Conservation (phyloP, 1,284 basidiomycete species). For the Coniferiporia sulphurascens region DNA sequence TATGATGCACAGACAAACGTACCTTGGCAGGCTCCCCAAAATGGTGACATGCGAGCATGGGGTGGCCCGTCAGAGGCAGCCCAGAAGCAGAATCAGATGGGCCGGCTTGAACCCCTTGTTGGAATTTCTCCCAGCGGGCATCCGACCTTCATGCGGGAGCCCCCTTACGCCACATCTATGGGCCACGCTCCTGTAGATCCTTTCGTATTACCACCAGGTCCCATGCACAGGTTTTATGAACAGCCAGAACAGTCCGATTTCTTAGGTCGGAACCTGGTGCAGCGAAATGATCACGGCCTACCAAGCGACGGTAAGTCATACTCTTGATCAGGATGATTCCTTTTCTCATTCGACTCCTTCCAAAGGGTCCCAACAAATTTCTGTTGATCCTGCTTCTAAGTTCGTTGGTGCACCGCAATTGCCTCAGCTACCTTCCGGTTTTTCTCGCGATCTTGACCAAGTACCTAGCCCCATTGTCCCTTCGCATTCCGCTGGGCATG, state of each 20-base stretch:
- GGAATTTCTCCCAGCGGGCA: neutral
- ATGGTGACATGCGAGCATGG: slow-evolving; percentile 9
- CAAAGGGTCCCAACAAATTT: slow-evolving; percentile 5
- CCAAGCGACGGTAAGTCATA: neutral
- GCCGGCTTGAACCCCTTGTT: neutral
- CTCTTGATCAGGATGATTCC: neutral
- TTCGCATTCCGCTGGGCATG: neutral
- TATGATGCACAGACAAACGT: slow-evolving; percentile 4
- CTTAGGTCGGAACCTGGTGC: neutral
- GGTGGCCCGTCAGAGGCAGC: neutral
- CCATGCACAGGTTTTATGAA: slow-evolving; percentile 7
- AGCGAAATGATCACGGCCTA: neutral
- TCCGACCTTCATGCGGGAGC: slow-evolving; percentile 8
- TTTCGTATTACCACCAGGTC: neutral
- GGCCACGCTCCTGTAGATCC: slow-evolving; percentile 3
- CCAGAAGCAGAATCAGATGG: neutral
- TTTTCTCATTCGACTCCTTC: neutral
- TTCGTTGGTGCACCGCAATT: slow-evolving; percentile 5
- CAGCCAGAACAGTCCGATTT: slow-evolving; percentile 1
- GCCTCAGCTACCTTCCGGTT: slow-evolving; percentile 1
- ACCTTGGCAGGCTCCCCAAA: slow-evolving; percentile 13
- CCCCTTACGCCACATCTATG: slow-evolving; percentile 1
- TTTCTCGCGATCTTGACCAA: slow-evolving; percentile 10
- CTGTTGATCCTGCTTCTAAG: neutral
- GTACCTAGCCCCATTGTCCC: slow-evolving; percentile 3